Conservation (phyloP, 2,329 filamentous ascomycete genomes). For the Phialocephala sp. region DNA sequence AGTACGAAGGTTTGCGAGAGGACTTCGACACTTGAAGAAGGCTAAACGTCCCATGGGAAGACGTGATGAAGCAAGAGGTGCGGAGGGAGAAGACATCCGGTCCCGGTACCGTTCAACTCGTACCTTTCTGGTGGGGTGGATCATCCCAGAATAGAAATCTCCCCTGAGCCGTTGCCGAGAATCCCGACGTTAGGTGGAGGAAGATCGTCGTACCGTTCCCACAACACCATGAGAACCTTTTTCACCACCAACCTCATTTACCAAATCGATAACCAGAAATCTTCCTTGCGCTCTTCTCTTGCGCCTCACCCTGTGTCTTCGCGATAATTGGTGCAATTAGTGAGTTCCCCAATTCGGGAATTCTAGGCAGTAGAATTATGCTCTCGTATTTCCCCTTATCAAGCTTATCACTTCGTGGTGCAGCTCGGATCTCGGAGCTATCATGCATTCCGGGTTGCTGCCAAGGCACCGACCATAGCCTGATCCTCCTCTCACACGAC, state of each 20-base stretch:
- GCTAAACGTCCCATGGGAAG: background rate
- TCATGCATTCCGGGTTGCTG: background rate
- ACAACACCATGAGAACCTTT: background rate
- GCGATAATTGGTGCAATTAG: too few relatives aligned
- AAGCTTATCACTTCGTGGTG: background rate
- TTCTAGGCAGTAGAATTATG: too few relatives aligned
- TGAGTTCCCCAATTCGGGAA: too few relatives aligned
- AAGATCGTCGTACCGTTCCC: background rate
- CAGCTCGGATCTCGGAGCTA: background rate
- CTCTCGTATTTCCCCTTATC: too few relatives aligned
- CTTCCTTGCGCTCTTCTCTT: too few relatives aligned
- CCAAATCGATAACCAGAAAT: too few relatives aligned
- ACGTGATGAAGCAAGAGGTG: background rate
- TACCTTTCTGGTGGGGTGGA: background rate
- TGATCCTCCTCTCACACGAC: slow-evolving; percentile 2
- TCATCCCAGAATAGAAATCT: background rate
- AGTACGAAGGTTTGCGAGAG: background rate
- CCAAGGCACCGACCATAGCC: background rate
- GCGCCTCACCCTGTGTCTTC: too few relatives aligned
- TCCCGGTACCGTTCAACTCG: background rate
- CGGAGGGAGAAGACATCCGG: background rate
- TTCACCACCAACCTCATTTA: background rate
- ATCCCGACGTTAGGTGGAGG: background rate
- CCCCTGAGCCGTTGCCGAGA: slow-evolving; percentile 6
- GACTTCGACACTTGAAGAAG: background rate